phyloP scores from a whole-genome alignment of 225 moss, liverwort and hornwort genomes.

The Antitrichia curtipendula region DNA sequence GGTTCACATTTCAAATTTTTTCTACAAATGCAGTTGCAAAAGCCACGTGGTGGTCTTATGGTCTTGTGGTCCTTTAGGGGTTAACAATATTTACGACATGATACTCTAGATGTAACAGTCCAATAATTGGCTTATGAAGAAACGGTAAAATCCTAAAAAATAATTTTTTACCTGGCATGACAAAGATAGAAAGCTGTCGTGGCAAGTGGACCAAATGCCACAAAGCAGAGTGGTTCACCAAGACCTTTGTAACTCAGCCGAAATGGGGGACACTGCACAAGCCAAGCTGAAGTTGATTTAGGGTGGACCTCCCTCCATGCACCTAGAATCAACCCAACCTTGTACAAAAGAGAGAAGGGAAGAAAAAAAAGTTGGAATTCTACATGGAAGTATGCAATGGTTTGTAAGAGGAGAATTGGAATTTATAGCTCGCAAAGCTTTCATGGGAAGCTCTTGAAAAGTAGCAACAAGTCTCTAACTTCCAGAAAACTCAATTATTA shows the following conservation, averaged over 20 bases:
- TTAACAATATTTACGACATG: neutral
- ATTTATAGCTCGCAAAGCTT: too few species aligned
- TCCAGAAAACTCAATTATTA: neutral
- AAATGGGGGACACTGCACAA: conserved; percentile 83
- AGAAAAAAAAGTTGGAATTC: neutral
- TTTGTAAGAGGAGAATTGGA: neutral
- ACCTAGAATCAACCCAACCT: neutral
- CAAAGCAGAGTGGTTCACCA: conserved; percentile 86
- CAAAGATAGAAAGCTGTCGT: conserved; percentile 87
- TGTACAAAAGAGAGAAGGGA: neutral
- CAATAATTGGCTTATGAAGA: neutral
- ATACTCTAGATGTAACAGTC: neutral
- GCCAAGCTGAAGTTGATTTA: neutral
- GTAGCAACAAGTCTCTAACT: neutral
- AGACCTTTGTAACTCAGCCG: conserved; percentile 85
- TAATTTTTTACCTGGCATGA: conserved; percentile 44
- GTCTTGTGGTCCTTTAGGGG: too few species aligned
- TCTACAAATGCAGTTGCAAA: too few species aligned
- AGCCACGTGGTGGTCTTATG: too few species aligned
- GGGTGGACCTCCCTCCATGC: neutral
- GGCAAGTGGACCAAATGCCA: conserved; percentile 88
- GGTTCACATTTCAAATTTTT: too few species aligned
- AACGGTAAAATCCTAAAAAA: neutral
- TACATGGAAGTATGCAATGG: neutral
- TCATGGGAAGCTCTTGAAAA: neutral